Evolutionary conservation across 129 eudicot species (phyloP).

Genomic region (Pseudognaphalium luteoalbum): DNA sequence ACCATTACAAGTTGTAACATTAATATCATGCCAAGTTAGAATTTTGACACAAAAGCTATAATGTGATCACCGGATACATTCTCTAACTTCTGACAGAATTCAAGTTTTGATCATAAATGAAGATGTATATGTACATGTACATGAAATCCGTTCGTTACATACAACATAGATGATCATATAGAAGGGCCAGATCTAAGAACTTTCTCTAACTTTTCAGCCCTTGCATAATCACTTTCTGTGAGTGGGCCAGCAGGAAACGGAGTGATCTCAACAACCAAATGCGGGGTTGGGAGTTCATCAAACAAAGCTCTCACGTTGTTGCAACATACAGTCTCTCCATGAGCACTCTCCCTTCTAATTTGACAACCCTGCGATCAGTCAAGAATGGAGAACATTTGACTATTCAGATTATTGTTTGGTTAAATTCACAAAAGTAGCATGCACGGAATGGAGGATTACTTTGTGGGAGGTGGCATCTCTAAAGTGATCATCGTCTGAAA

Average conservation of each 20-base stretch:
- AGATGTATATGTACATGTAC: constrained; percentile 42
- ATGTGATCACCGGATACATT: neutral
- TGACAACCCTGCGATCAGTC: constrained; percentile 70
- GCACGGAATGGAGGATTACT: constrained; percentile 34
- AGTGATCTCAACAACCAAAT: constrained; percentile 74
- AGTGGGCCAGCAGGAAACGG: constrained; percentile 92
- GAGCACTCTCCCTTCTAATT: constrained; percentile 87
- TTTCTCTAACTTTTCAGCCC: constrained; percentile 86
- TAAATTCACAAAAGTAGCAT: neutral
- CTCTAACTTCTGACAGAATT: neutral
- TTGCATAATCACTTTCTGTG: constrained; percentile 75
- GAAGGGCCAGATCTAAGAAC: constrained; percentile 87
- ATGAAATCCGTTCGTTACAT: constrained; percentile 20
- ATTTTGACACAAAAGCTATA: neutral
- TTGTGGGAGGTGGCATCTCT: constrained; percentile 97
- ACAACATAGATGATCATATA: constrained; percentile 42
- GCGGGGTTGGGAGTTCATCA: constrained; percentile 91
- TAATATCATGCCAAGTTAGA: neutral
- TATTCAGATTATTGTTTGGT: neutral
- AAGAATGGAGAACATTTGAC: neutral
- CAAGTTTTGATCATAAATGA: constrained; percentile 24
- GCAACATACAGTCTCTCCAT: constrained; percentile 88
- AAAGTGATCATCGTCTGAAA: constrained; percentile 96
- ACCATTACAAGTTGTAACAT: neutral
- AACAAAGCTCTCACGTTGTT: constrained; percentile 85